Evolutionary conservation across 225 moss, liverwort and hornwort species (phyloP), one percentile per base, ranked within the genome.

Genomic region (Pseudoscleropodium purum): DNA sequence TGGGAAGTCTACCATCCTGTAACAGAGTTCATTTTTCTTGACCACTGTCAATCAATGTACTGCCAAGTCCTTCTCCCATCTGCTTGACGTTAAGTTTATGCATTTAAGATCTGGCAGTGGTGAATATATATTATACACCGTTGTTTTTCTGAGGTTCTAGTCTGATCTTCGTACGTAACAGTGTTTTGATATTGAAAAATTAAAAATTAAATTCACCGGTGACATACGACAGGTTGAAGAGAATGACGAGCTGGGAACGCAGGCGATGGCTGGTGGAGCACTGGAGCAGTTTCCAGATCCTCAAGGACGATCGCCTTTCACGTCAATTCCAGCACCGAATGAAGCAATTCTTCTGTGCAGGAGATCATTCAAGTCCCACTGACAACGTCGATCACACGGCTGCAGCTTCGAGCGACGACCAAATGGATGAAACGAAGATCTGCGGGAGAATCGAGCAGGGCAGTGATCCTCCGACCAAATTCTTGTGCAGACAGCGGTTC

Each of bases 261-360:
- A 91, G 85, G 54, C 79, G 70, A 21, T 96, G 95, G 94, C 36
- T 96, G 47, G 73, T 36, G 34, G 23, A 76, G 62, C 92, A 95
- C 54, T 94, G 95, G 96, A 85, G 83, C 56, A 85, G 56, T 43
- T 96, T 95, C 72, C 90, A 91, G 63, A 91, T 94, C 19, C 56
- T 95, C 18, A 92, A 88, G 25, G 81, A 86, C 2, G 95, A 96
- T 75, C 47, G 6, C 12, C 62, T 91, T 47, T 90, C 96, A 23
- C 41, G 75, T 6, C 92, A 85, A 52, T 96, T 95, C 83, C 27
- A 81, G 43, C 25, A 45, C 18, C 91, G 95, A 66, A 92, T 96
- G 89, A 83, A 70, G 39, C 25, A 33, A 21, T 96, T 96, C 82
- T 84, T 95, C 29, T 90, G 92, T 29, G 54, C 82, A 36, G 45